Base-by-base conservation (phyloP, 2,329 filamentous ascomycete genomes). In the Diaporthe sp. region DNA sequence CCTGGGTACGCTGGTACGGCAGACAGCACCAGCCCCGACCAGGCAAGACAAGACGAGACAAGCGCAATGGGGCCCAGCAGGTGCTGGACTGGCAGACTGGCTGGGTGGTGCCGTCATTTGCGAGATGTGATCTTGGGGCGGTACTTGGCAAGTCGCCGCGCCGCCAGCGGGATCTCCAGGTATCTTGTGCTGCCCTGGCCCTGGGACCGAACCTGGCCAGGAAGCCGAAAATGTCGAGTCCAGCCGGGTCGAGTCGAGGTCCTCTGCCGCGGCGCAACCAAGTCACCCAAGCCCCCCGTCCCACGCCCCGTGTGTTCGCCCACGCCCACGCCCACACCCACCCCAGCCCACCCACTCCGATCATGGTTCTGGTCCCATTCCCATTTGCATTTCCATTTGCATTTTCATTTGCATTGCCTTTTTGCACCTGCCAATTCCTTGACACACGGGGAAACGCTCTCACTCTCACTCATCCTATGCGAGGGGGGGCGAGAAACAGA, bases 361-460 rank as follows among this genome's bases (percentile, higher is more conserved):
- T 68, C n/a, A 39, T 68, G 63, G 63, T 68, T 35, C 63, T 68
- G 63, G 44, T 68, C 15, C 63, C 63, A 68, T 53, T 39, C 63
- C 63, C 63, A 53, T 68, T 68, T 50, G 27, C 61, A 51, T 66
- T 66, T 66, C 61, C 61, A 66, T 66, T 66, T 66, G 63, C 47
- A 68, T 51, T 68, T 68, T 39, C 63, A 68, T 68, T 68, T 68
- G 63, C 63, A 66, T 68, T 68, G 63, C 63, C 58, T 50, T 53
- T 63, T 68, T 68, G 63, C 63, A 68, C 27, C 63, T 68, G 63
- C 63, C 63, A 68, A 68, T 68, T 68, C 63, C 47, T 68, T 68
- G 63, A 68, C 63, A 68, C 63, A 68, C 59, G 12, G 19, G 7
- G 19, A 8, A 17, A 22, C 44, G 19, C 44, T 8, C 44, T 1